Evolutionary conservation across 371 early-diverging fungal genomes (phyloP).

Genomic region (Dinochytrium kinnereticum): DNA sequence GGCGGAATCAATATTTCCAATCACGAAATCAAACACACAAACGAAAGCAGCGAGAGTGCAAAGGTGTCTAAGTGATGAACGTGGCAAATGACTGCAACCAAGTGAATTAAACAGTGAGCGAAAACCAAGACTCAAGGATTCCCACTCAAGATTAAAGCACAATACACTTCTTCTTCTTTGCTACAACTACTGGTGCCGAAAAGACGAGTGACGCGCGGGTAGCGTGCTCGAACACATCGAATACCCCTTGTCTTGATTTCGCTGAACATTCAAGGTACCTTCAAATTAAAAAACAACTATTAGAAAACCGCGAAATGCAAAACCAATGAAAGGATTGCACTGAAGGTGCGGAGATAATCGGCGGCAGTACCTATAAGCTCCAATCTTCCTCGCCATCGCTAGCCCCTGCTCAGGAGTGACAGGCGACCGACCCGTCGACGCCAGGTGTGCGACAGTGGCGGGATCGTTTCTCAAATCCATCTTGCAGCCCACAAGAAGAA

Average conservation of each 20-base stretch:
- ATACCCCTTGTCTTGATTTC: constrained; percentile 87
- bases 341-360: too few relatives aligned
- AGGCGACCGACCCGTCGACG: constrained; percentile 76
- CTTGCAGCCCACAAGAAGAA: constrained; percentile 39
- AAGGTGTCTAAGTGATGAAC: too few relatives aligned
- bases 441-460: constrained; percentile 68
- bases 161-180: not conserved
- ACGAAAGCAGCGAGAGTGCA: not conserved
- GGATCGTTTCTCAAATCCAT: constrained; percentile 37
- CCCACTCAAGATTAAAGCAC: not conserved
- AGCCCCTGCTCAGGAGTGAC: constrained; percentile 75
- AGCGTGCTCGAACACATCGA: constrained; percentile 92
- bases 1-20: too few relatives aligned
- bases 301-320: not conserved
- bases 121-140: too few relatives aligned
- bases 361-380: constrained; percentile 85
- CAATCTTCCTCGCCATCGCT: constrained; percentile 77
- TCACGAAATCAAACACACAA: not conserved
- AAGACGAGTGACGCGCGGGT: constrained; percentile 69
- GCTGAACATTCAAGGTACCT: constrained; percentile 95
- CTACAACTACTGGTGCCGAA: not conserved
- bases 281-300: too few relatives aligned
- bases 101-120: too few relatives aligned
- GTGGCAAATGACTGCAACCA: too few relatives aligned
- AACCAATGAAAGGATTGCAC: too few relatives aligned